phyloP scores from a whole-genome alignment of 2,329 filamentous ascomycete species.

The Stylonectria norvegica region DNA sequence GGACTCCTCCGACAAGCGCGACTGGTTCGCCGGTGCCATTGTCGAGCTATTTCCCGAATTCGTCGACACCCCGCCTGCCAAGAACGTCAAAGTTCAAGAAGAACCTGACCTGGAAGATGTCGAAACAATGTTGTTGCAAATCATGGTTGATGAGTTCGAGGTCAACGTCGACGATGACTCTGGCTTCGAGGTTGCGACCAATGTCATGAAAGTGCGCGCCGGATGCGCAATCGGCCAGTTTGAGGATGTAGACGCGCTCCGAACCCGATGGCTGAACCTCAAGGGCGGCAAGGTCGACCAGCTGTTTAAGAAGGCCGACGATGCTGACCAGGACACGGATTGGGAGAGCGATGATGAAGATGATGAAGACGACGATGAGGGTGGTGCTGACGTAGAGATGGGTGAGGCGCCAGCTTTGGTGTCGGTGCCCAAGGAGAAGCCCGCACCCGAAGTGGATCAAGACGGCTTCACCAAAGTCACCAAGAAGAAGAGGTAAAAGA shows the following conservation, averaged over 20 bases:
- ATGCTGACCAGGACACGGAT: slow-evolving; percentile 56
- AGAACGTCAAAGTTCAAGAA: slow-evolving; percentile 31
- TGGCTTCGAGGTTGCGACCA: slow-evolving; percentile 66
- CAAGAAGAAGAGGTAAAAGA: slow-evolving; percentile 58
- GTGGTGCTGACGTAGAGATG: slow-evolving; percentile 62
- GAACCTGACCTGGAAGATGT: slow-evolving; percentile 73
- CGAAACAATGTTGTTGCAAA: slow-evolving; percentile 79
- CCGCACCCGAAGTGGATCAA: slow-evolving; percentile 70
- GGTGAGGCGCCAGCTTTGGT: slow-evolving; percentile 64
- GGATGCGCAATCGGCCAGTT: slow-evolving; percentile 65
- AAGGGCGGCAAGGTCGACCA: slow-evolving; percentile 56
- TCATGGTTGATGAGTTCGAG: slow-evolving; percentile 96
- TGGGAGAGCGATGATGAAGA: slow-evolving; percentile 58
- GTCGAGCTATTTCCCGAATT: slow-evolving; percentile 77
- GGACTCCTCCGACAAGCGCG: slow-evolving; percentile 79
- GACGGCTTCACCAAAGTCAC: slow-evolving; percentile 78
- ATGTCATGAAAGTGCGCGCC: slow-evolving; percentile 65
- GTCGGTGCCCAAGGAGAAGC: slow-evolving; percentile 56
- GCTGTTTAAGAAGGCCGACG: slow-evolving; percentile 54
- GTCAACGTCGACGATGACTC: slow-evolving; percentile 89
- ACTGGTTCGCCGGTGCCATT: slow-evolving; percentile 91
- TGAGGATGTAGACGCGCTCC: slow-evolving; percentile 60
- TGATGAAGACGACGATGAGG: slow-evolving; percentile 56
- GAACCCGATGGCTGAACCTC: slow-evolving; percentile 58
- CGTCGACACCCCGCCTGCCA: slow-evolving; percentile 33